Evolutionary conservation across 140 eudicot genomes (phyloP).

Genomic region (Cichorium intybus): DNA sequence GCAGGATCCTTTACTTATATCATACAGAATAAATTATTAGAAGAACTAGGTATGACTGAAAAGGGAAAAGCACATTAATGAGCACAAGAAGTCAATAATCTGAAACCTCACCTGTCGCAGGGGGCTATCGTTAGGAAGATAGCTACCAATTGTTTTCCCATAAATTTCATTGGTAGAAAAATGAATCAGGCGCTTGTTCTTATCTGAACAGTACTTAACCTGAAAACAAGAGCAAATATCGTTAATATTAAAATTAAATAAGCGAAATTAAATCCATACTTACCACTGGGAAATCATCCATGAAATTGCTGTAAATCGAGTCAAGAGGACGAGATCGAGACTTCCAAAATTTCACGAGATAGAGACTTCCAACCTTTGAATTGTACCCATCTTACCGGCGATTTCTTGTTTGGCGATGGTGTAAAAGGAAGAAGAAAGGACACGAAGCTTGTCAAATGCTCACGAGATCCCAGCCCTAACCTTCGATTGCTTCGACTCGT

Average conservation of each 20-base stretch:
- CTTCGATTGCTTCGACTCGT: too few species aligned
- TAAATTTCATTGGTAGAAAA: constrained; percentile 95
- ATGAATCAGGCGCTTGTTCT: constrained; percentile 82
- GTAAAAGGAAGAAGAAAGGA: too few species aligned
- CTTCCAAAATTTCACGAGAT: too few species aligned
- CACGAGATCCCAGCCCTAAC: too few species aligned
- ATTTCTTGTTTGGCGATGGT: too few species aligned
- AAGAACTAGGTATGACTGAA: neutral
- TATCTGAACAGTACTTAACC: constrained; percentile 97
- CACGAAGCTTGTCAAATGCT: too few species aligned
- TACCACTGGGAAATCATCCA: constrained; percentile 99
- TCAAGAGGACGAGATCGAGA: constrained; percentile 97
- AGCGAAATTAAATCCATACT: constrained; percentile 1
- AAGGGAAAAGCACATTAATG: neutral
- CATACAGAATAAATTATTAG: neutral
- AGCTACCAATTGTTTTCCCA: constrained; percentile 88
- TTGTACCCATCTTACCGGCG: too few species aligned
- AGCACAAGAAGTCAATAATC: neutral
- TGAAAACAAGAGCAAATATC: constrained; percentile 7
- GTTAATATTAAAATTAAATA: neutral
- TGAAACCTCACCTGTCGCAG: constrained; percentile 58
- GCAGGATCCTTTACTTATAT: constrained; percentile 68
- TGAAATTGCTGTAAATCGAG: constrained; percentile 94
- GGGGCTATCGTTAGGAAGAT: constrained; percentile 80
- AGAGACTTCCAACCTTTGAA: too few species aligned